Base-by-base conservation (phyloP, 2,329 filamentous ascomycete species). In the Annulohypoxylon truncatum region DNA sequence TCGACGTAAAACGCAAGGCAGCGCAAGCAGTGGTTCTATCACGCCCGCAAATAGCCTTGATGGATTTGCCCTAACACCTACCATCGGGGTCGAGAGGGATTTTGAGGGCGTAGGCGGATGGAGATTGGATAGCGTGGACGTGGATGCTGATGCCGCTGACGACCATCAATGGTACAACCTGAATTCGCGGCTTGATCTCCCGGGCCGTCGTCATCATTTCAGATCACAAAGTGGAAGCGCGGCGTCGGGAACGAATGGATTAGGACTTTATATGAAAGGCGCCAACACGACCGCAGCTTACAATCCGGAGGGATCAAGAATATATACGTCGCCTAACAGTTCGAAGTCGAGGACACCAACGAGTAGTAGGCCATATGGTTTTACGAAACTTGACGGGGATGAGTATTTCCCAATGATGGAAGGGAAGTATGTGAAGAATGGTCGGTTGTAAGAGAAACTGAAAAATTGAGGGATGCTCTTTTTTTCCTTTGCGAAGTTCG, bases 41-140 rank as follows among this genome's bases (percentile, higher is more conserved):
- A 74, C 73, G 1, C 76, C 75, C 1, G 56, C 60, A 28, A 62
- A 61, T 9, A 58, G 67, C 33, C 63, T 66, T 29, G 69, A 75
- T 26, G 75, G 77, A 6, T 71, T 82, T 44, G 78, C 81, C 4
- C 71, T 86, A 13, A 77, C 81, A 12, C 81, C 83, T 6, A 84
- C 81, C 64, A 75, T 85, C 31, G 85, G 85, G 0, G 77, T 84
- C 2, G 82, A 84, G 56, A 79, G 87, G 28, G 87, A 89, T 72
- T 89, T 84, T 68, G 87, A 89, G 69, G 87, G 87, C 6, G 76
- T 89, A 1, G 87, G 87, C 15, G 87, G 87, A 2, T 89, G 86
- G 85, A 79, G 85, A 50, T 68, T 87, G 1, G 74, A 73, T 8
- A 68, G 67, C 22, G 68, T 62, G 3, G 68, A 68, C 31, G 50